Conservation (phyloP, 768 basidiomycete genomes). For the Cystobasidium tubakii region DNA sequence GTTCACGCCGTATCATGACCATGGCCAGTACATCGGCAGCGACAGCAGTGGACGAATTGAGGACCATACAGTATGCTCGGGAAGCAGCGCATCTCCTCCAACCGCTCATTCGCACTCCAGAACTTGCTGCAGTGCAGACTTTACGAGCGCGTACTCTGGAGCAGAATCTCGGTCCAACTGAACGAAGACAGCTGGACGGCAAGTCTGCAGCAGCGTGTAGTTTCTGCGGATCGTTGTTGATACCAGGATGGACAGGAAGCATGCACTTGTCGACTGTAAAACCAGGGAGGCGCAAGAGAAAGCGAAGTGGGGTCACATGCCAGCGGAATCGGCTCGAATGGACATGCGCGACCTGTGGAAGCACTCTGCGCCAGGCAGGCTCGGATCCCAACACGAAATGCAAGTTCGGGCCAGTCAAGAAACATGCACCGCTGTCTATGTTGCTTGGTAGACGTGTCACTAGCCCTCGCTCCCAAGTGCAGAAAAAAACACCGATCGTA, state of each 20-base stretch:
- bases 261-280: background rate
- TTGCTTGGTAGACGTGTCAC: no score
- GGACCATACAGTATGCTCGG: background rate
- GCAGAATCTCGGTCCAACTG: background rate
- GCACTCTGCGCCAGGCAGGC: background rate
- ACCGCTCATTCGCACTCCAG: background rate
- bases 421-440: background rate
- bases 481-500: background rate
- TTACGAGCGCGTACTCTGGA: background rate
- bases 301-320: background rate
- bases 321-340: constrained; percentile 8
- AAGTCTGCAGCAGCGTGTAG: background rate
- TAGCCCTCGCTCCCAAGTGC: background rate
- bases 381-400: constrained; percentile 6
- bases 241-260: constrained; percentile 19
- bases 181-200: background rate
- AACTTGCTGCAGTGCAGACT: background rate
- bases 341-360: constrained; percentile 12
- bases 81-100: constrained; percentile 5
- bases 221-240: background rate
- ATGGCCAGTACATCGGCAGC: background rate
- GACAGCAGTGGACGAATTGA: background rate
- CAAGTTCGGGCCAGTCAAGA: constrained; percentile 5
- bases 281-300: background rate
- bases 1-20: no score